phyloP scores from a whole-genome alignment of 768 basidiomycete genomes.

The Pisolithus orientalis region DNA sequence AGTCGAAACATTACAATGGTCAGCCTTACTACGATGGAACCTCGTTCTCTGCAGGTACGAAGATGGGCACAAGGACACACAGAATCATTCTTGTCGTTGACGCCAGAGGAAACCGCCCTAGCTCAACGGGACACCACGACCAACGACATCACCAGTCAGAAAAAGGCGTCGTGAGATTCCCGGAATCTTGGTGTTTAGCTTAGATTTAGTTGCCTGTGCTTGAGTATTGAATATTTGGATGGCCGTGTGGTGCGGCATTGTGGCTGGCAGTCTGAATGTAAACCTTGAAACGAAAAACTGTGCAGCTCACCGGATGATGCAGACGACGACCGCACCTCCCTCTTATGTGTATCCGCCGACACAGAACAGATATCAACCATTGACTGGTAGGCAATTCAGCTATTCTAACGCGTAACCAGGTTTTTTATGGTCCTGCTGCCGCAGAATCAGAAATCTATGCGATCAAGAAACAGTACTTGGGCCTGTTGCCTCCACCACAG shows the following conservation, averaged over 20 bases:
- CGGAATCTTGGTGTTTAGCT: too few relatives aligned
- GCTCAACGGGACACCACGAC: slow-evolving; percentile 6
- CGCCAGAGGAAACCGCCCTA: slow-evolving; percentile 44
- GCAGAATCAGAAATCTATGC: slow-evolving; percentile 43
- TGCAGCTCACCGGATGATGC: slow-evolving; percentile 64
- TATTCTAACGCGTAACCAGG: slow-evolving; percentile 11
- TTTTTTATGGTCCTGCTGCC: slow-evolving; percentile 17
- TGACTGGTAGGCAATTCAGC: slow-evolving; percentile 30
- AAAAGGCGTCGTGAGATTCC: not conserved
- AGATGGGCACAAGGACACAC: slow-evolving; percentile 49
- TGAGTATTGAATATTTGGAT: not conserved
- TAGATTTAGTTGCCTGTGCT: not conserved
- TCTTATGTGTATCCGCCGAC: slow-evolving; percentile 32
- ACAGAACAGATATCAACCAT: slow-evolving; percentile 28
- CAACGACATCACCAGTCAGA: not conserved
- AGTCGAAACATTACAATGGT: slow-evolving; percentile 19
- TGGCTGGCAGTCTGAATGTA: slow-evolving; percentile 13
- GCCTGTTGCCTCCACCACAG: slow-evolving; percentile 59
- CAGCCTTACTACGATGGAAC: not conserved
- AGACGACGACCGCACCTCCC: slow-evolving; percentile 37
- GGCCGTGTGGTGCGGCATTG: not conserved
- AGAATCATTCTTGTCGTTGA: slow-evolving; percentile 50
- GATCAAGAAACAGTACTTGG: slow-evolving; percentile 68
- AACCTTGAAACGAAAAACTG: slow-evolving; percentile 70
- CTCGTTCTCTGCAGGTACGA: slow-evolving; percentile 35